Evolutionary conservation across 768 basidiomycete species (phyloP).

Genomic region (Tremella yokohamensis): DNA sequence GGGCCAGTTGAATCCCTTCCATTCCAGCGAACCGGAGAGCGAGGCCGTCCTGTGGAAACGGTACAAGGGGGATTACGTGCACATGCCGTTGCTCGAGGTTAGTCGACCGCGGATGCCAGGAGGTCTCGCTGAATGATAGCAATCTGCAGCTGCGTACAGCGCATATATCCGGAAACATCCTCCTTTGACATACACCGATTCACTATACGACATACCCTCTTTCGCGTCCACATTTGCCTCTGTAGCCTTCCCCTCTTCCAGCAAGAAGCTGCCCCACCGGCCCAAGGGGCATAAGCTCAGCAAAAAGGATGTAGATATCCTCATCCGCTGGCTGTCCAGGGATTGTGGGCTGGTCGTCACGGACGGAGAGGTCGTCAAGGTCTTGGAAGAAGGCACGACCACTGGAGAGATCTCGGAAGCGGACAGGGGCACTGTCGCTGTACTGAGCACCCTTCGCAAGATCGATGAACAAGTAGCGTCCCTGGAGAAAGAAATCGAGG

Average conservation of each 20-base stretch:
- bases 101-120: constrained; percentile 6
- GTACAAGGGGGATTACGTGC: constrained; percentile 43
- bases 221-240: constrained; percentile 28
- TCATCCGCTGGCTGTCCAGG: constrained; percentile 74
- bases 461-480: constrained; percentile 67
- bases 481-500: constrained; percentile 66
- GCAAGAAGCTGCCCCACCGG: constrained; percentile 38
- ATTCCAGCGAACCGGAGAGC: constrained; percentile 24
- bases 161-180: constrained; percentile 30
- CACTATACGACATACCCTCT: constrained; percentile 24
- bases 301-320: constrained; percentile 63
- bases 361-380: constrained; percentile 76
- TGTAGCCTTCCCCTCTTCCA: constrained; percentile 24
- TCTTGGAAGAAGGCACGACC: constrained; percentile 56
- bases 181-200: constrained; percentile 29
- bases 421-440: constrained; percentile 75
- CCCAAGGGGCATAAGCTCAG: constrained; percentile 53
- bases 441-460: constrained; percentile 67
- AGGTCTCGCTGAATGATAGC: constrained; percentile 22
- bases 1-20: constrained; percentile 47
- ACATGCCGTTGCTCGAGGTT: constrained; percentile 48
- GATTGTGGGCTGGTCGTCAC: constrained; percentile 65
- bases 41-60: constrained; percentile 44
- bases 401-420: constrained; percentile 63
- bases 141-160: constrained; percentile 35